Conservation (phyloP, 2,329 filamentous ascomycete genomes). For the Xylariaceae sp. region DNA sequence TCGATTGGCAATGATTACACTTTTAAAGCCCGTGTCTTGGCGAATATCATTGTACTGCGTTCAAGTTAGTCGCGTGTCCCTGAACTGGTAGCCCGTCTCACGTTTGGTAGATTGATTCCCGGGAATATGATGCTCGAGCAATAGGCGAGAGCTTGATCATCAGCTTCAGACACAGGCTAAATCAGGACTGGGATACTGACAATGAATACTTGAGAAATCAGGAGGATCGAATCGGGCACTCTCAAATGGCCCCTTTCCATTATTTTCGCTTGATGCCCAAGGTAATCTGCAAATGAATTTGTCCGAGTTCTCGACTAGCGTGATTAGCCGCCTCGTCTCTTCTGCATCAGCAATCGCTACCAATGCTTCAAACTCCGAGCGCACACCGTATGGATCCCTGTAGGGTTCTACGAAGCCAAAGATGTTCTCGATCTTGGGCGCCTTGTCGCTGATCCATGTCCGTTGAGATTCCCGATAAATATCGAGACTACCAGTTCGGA, state of each 20-base stretch:
- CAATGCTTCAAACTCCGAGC: conserved; percentile 58
- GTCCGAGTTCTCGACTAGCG: conserved; percentile 60
- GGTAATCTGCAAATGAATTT: conserved; percentile 65
- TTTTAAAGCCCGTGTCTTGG: conserved; percentile 61
- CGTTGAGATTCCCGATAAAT: conserved; percentile 52
- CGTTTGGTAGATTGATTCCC: conserved; percentile 43
- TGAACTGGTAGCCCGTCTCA: conserved; percentile 20
- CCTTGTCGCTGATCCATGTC: conserved; percentile 56
- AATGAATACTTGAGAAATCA: conserved; percentile 69
- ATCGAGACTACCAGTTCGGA: conserved; percentile 51
- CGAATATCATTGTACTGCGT: conserved; percentile 52
- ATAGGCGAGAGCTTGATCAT: conserved; percentile 37
- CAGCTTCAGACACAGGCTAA: conserved; percentile 1
- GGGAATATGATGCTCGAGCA: conserved; percentile 41
- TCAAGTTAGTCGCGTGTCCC: conserved; percentile 1
- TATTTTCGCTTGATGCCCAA: conserved; percentile 48
- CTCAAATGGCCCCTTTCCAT: conserved; percentile 57
- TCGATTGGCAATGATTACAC: conserved; percentile 58
- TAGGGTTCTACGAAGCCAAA: conserved; percentile 63
- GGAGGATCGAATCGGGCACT: conserved; percentile 68
- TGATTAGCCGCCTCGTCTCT: conserved; percentile 55
- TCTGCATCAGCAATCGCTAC: conserved; percentile 62
- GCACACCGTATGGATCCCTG: conserved; percentile 55
- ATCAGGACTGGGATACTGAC: conserved; percentile 38
- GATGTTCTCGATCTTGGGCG: conserved; percentile 53